phyloP scores from a whole-genome alignment of 1,284 basidiomycete genomes.

The Tremellales sp. region DNA sequence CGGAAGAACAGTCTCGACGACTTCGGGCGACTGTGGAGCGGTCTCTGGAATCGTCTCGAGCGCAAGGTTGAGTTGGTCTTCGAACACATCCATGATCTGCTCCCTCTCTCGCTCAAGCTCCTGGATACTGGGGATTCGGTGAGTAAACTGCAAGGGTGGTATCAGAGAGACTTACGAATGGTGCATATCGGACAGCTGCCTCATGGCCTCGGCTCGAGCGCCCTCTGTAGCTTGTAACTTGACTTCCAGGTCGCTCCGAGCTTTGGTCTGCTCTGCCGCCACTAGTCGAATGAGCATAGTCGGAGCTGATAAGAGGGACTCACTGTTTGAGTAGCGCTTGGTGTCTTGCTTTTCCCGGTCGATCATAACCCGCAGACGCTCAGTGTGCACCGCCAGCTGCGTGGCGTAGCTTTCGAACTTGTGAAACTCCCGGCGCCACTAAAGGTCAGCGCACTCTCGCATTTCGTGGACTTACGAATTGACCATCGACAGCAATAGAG shows the following conservation, averaged over 20 bases:
- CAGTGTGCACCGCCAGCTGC: slow-evolving; percentile 47
- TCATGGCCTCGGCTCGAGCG: slow-evolving; percentile 43
- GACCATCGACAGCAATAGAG: slow-evolving; percentile 50
- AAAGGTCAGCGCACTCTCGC: slow-evolving; percentile 1
- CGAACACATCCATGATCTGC: slow-evolving; percentile 44
- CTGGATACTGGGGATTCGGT: slow-evolving; percentile 29
- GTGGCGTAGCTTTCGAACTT: slow-evolving; percentile 52
- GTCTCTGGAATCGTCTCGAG: slow-evolving; percentile 22
- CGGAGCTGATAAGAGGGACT: slow-evolving; percentile 5
- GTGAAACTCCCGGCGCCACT: slow-evolving; percentile 51
- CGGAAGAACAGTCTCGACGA: not conserved
- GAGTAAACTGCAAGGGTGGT: not conserved
- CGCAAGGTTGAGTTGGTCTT: slow-evolving; percentile 40
- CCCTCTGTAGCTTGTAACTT: slow-evolving; percentile 41
- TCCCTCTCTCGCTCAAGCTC: slow-evolving; percentile 46
- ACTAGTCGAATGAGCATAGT: slow-evolving; percentile 8
- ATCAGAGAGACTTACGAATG: slow-evolving; percentile 25
- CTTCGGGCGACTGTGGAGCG: not conserved
- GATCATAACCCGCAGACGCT: slow-evolving; percentile 48
- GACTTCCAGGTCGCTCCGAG: slow-evolving; percentile 35
- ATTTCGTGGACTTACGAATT: slow-evolving; percentile 34
- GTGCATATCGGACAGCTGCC: slow-evolving; percentile 48
- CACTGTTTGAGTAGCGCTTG: slow-evolving; percentile 39
- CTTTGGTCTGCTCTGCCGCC: slow-evolving; percentile 31
- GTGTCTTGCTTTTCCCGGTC: slow-evolving; percentile 50